Evolutionary conservation across 805 yeast species (phyloP).

Genomic region (Priceomyces castillae): DNA sequence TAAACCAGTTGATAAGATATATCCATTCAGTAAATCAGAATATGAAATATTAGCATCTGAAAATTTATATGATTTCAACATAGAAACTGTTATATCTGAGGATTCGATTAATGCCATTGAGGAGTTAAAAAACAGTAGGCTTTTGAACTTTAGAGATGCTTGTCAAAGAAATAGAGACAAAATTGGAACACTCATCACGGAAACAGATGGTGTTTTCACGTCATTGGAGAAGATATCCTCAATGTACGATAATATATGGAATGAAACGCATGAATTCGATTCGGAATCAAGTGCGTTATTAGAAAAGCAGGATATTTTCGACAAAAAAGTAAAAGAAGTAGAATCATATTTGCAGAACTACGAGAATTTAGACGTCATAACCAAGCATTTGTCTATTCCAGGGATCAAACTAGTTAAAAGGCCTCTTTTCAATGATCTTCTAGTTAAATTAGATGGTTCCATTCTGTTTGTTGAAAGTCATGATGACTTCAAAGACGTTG

Average conservation of each 20-base stretch:
- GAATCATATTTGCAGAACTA: conserved; percentile 54
- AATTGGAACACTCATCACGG: conserved; percentile 35
- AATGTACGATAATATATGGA: conserved; percentile 56
- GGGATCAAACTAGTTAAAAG: conserved; percentile 64
- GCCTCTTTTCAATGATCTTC: conserved; percentile 40
- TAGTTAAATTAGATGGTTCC: conserved; percentile 64
- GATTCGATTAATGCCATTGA: conserved; percentile 42
- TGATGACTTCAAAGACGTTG: conserved; percentile 59
- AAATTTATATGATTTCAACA: conserved; percentile 39
- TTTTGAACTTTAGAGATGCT: conserved; percentile 35
- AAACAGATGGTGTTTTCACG: conserved; percentile 44
- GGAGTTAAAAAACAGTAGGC: conserved; percentile 31
- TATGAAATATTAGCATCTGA: conserved; percentile 26
- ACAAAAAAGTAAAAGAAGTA: conserved; percentile 43
- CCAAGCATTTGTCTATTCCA: conserved; percentile 60
- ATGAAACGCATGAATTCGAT: conserved; percentile 65
- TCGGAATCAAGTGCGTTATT: conserved; percentile 51
- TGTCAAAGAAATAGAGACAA: conserved; percentile 23
- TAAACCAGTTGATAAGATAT: conserved; percentile 2
- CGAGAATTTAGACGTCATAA: conserved; percentile 68
- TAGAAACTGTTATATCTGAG: conserved; percentile 37
- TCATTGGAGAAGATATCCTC: conserved; percentile 47
- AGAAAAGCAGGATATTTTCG: conserved; percentile 42
- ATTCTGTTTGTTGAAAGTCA: conserved; percentile 53
- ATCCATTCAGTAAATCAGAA: conserved; percentile 9